Evolutionary conservation across 2,329 filamentous ascomycete genomes (phyloP), one percentile per base, ranked within the genome.

Genomic region (Alternaria consortialis): DNA sequence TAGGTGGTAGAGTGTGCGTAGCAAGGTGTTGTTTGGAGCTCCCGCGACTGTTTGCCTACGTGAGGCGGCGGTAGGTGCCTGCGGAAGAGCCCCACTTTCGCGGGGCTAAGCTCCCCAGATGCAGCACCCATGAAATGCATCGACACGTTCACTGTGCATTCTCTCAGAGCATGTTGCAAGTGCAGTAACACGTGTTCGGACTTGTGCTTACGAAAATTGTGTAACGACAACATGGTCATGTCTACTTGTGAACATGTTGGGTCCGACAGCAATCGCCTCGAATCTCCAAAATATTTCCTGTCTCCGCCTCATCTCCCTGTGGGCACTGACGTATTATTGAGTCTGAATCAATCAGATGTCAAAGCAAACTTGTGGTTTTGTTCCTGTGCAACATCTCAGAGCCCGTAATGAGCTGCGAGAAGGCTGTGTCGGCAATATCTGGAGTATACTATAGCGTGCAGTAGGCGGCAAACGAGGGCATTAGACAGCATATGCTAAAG

Each of bases 21-120:
- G 17, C 43, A 13, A 43, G 40, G 32, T 43, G 44, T 54, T 59
- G 39, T 60, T 12, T 56, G 31, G n/a, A 40, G 53, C 39, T 61
- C 42, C 54, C 53, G 52, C 46, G 46, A 46, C 31, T 69, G 65
- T 58, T 66, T 67, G 67, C 46, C 53, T 60, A 51, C 44, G 31
- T 53, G 51, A 54, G 46, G 56, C 57, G 56, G 53, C 67, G 61
- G 46, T 36, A 50, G 46, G 61, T 70, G 68, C 66, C 65, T 68
- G 62, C 59, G 64, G 68, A 39, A 48, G 58, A 48, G 62, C 65
- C 63, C 58, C 61, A 57, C 62, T 42, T 34, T 27, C 34, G 56
- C 37, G 59, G 56, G 57, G 57, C 46, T 51, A 57, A 52, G 29
- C 42, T 23, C 52, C 25, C 51, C 51, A 42, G 40, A 53, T 23